A percentile compares a stretch with the other conserved stretches of the same genome.
Evolutionary conservation across 75 land plant genomes (phyloP).

Genomic region (Azolla pinnata): DNA sequence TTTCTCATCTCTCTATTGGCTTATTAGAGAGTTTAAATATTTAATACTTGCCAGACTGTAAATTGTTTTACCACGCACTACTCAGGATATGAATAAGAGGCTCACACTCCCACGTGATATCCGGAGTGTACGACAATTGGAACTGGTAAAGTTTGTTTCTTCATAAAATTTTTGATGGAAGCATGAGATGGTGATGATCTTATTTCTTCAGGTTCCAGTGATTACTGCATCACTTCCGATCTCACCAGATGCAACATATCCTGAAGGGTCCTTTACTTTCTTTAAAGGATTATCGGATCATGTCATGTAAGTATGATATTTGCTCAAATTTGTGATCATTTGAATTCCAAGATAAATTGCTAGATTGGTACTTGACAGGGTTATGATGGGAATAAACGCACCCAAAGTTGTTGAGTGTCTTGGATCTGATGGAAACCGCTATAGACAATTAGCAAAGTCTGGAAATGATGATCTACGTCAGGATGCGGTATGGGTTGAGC

Average conservation of each 20-base stretch:
- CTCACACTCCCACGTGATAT: slow-evolving; percentile 84
- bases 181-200: neutral
- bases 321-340: neutral
- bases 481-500: slow-evolving; percentile 99
- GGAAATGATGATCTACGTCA: slow-evolving; percentile 98
- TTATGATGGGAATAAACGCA: slow-evolving; percentile 98
- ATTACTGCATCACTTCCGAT: slow-evolving; percentile 77
- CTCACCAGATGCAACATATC: slow-evolving; percentile 63
- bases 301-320: slow-evolving; percentile 38
- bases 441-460: slow-evolving; percentile 95
- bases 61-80: no score
- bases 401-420: slow-evolving; percentile 92
- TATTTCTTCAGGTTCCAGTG: slow-evolving; percentile 69
- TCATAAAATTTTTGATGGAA: slow-evolving; percentile 2
- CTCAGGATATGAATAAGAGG: slow-evolving; percentile 70
- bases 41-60: no score
- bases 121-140: slow-evolving; percentile 73
- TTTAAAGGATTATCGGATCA: slow-evolving; percentile 69
- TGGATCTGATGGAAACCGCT: slow-evolving; percentile 82
- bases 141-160: slow-evolving; percentile 48
- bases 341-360: neutral
- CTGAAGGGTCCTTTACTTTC: slow-evolving; percentile 67
- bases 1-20: neutral
- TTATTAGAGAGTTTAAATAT: no score
- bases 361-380: slow-evolving; percentile 34